Conservation (phyloP, 495 filamentous ascomycete species). For the Aspergillus affinis region DNA sequence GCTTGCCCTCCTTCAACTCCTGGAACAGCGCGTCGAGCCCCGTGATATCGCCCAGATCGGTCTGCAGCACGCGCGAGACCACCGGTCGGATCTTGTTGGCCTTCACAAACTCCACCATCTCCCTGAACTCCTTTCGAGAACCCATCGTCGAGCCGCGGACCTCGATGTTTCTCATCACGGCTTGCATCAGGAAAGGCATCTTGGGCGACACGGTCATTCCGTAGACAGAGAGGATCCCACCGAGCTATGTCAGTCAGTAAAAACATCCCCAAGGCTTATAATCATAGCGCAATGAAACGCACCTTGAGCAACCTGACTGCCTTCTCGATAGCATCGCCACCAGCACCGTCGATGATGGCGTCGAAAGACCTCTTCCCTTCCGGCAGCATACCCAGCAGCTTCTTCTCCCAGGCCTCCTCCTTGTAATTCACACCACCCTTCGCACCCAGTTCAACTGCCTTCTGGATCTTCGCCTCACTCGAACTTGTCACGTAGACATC, state of each 20-base stretch:
- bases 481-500: slow-evolving; percentile 71
- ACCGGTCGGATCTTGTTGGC: slow-evolving; percentile 63
- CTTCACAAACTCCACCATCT: slow-evolving; percentile 74
- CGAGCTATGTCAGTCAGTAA: slow-evolving; percentile 33
- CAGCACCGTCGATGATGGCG: slow-evolving; percentile 73
- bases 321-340: slow-evolving; percentile 66
- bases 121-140: slow-evolving; percentile 68
- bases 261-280: too few relatives aligned
- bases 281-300: too few relatives aligned
- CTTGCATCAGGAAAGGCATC: slow-evolving; percentile 69
- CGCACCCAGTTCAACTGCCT: slow-evolving; percentile 64
- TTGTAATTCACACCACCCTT: slow-evolving; percentile 69
- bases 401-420: slow-evolving; percentile 66
- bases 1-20: slow-evolving; percentile 70
- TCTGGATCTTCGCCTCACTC: slow-evolving; percentile 61
- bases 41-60: slow-evolving; percentile 62
- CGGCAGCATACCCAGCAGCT: slow-evolving; percentile 57
- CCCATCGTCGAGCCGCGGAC: slow-evolving; percentile 74
- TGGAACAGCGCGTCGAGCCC: slow-evolving; percentile 69
- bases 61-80: slow-evolving; percentile 57
- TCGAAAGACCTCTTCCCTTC: slow-evolving; percentile 59
- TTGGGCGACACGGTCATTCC: slow-evolving; percentile 77
- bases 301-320: slow-evolving; percentile 58
- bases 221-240: slow-evolving; percentile 68
- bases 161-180: slow-evolving; percentile 75